Base-by-base conservation (phyloP, 805 yeast species). In the Candida awuae region DNA sequence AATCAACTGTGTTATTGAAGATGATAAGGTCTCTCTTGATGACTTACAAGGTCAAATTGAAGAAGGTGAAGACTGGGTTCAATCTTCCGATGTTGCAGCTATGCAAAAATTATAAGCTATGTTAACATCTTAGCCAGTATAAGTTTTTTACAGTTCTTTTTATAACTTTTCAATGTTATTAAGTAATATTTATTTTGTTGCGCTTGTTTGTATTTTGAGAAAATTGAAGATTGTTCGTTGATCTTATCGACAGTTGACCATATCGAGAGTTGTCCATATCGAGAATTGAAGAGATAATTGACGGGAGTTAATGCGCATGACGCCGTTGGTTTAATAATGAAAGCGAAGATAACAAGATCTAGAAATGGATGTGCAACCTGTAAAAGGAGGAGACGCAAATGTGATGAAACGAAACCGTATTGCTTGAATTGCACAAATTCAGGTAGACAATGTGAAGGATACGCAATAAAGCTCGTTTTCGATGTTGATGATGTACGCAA, bases 61-160 rank as follows among this genome's bases (percentile, higher is more conserved):
- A 67, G 97, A 80, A 63, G 95, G 84, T 67, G 98, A 92, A 77
- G 99, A 92, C 75, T 94, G 87, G 75, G 97, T 92, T 62, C 99
- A 92, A 79, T 90, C 97, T 58, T 84, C 96, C 52, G 99, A 92
- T 70, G 68, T 92, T 67, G 95, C 94, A 70, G 98, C 98, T 69
- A 90, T 90, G 97, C 83, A 74, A 70, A 90, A 90, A 75, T 77
- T 90, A 72, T 90, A 86, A 80, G 73, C 32, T 13, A 26, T 29
- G 6, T 26, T 9, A 6, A 9, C 13, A 22, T 22, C 7, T 22
- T 7, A 22, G 25, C 10, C 7, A 7, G 9, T 22, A 22, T 22
- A 22, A 8, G 10, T 7, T 22, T 7, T 22, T 7, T 22, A 22
- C 7, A 22, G 25, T 22, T 8, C 7, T 22, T 22, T 22, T 22